These are phyloP conservation scores for Omphalotus guepiniiformis DNA, from an alignment of 768 basidiomycete genomes.

Conservation along the genomic window DNA sequence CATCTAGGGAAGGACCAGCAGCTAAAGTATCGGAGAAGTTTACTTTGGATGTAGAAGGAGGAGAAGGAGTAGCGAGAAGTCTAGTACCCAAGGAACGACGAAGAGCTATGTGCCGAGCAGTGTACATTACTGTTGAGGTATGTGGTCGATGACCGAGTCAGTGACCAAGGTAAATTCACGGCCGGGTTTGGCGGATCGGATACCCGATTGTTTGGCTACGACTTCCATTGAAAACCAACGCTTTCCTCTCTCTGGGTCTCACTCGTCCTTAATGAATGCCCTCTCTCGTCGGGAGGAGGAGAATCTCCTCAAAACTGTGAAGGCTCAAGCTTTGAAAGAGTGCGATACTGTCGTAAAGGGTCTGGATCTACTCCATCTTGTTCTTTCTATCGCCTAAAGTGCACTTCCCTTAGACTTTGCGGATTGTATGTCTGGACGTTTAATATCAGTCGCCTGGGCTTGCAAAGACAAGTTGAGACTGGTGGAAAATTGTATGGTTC, in stretches of 20 bases:
- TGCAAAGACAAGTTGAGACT: constrained; percentile 65
- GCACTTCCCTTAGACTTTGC: constrained; percentile 62
- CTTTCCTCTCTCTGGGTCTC: constrained; percentile 2
- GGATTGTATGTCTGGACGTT: constrained; percentile 76
- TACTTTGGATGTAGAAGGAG: constrained; percentile 29
- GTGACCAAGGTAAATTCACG: neutral
- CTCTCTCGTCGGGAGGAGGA: constrained; percentile 89
- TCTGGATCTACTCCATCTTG: constrained; percentile 18
- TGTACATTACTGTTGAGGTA: constrained; percentile 8
- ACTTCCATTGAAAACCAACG: too few species aligned
- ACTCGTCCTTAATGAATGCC: constrained; percentile 62
- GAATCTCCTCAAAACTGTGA: constrained; percentile 75
- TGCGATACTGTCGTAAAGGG: constrained; percentile 78
- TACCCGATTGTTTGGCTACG: constrained; percentile 14
- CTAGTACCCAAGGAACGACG: constrained; percentile 27
- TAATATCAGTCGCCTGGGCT: constrained; percentile 81
- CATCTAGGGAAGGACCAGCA: constrained; percentile 71
- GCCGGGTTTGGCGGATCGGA: neutral
- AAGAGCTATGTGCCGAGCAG: constrained; percentile 10
- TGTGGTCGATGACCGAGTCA: constrained; percentile 5
- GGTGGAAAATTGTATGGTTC: constrained; percentile 75
- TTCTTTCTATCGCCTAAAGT: neutral
- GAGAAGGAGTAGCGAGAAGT: constrained; percentile 44
- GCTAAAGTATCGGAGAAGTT: constrained; percentile 51
- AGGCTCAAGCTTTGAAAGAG: constrained; percentile 72